Conservation (phyloP, 257 asterid genomes). For the Nicotiana paniculata region DNA sequence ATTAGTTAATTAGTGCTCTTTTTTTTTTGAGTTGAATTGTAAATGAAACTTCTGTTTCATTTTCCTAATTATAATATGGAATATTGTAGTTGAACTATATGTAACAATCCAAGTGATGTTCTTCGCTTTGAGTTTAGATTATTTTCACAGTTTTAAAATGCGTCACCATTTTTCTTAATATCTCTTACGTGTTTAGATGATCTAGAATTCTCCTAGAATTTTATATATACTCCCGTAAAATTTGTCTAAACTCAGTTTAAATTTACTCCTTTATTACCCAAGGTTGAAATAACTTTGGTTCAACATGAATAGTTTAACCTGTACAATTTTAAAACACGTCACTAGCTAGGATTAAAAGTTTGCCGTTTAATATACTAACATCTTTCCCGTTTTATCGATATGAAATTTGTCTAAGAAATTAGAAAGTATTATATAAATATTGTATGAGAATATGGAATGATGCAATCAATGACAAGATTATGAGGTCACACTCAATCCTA, state of each 20-base stretch:
- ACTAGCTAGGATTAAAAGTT: not conserved
- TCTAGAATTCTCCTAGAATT: not conserved
- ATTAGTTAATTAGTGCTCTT: not conserved
- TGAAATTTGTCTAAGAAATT: not conserved
- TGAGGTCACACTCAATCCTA: not conserved
- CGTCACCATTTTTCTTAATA: not conserved
- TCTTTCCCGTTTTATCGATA: not conserved
- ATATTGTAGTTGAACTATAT: not conserved
- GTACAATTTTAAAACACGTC: not conserved
- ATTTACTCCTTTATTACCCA: too few species aligned
- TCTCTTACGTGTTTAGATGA: not conserved
- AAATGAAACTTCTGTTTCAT: not conserved
- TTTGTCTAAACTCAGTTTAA: too few species aligned
- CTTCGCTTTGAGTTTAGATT: not conserved
- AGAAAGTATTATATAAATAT: not conserved
- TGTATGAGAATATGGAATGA: not conserved
- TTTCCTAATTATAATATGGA: not conserved
- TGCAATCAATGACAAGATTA: not conserved
- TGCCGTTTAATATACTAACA: not conserved
- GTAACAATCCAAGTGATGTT: not conserved
- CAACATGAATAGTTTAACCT: not conserved
- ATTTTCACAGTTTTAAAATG: not conserved
- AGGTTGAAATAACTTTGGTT: not conserved
- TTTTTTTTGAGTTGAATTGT: not conserved
- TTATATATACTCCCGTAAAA: not conserved